These are phyloP conservation scores for Cladophialophora chaetospira DNA, from an alignment of 2,329 filamentous ascomycete species.

Conservation along the genomic window DNA sequence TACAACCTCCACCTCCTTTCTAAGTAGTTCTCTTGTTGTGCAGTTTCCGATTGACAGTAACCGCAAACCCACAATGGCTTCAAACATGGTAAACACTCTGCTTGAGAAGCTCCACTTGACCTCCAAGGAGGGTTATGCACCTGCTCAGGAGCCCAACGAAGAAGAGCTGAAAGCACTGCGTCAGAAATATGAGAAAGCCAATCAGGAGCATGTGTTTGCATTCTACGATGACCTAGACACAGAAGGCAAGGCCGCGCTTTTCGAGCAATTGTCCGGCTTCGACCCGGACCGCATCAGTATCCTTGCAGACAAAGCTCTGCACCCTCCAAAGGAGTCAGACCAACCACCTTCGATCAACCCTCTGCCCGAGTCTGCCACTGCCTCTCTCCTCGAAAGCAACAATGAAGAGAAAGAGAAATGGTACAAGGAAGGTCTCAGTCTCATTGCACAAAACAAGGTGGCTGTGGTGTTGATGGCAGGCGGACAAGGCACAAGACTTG, in stretches of 20 bases:
- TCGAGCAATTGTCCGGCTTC: conserved; percentile 77
- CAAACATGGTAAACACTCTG: conserved; percentile 50
- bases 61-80: conserved; percentile 42
- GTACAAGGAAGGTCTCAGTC: conserved; percentile 71
- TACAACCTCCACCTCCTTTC: conserved; percentile 1
- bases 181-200: conserved; percentile 71
- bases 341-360: conserved; percentile 68
- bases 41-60: background rate
- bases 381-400: conserved; percentile 88
- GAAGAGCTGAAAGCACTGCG: conserved; percentile 69
- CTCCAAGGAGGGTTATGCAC: conserved; percentile 39
- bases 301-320: conserved; percentile 77
- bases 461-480: conserved; percentile 95
- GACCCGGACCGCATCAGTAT: conserved; percentile 85
- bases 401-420: conserved; percentile 76
- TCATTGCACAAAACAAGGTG: conserved; percentile 69
- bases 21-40: background rate
- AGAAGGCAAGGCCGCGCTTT: conserved; percentile 75
- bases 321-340: conserved; percentile 66
- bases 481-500: conserved; percentile 90
- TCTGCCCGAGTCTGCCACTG: conserved; percentile 80
- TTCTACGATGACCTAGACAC: conserved; percentile 80
- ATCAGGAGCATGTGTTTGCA: conserved; percentile 79
- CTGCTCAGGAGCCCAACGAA: conserved; percentile 56
- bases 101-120: conserved; percentile 50